phyloP scores from a whole-genome alignment of 176 grass and related monocot species.

The Aechmea fasciata region DNA sequence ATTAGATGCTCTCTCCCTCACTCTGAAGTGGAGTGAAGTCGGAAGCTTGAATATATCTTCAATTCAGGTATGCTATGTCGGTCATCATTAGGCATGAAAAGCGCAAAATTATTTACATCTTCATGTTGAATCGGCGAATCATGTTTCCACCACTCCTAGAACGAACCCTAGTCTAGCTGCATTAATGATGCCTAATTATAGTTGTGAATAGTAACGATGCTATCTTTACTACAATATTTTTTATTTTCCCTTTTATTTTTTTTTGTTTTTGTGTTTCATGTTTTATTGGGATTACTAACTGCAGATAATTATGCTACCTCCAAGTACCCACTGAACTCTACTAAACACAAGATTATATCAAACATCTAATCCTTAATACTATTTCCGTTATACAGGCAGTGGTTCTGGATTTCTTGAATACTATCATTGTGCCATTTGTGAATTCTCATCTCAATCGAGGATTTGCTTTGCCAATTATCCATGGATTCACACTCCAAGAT shows the following conservation, averaged over 20 bases:
- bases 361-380: slow-evolving; percentile 11
- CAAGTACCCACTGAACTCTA: neutral
- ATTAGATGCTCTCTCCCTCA: slow-evolving; percentile 64
- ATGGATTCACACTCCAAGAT: slow-evolving; percentile 73
- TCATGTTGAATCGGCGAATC: neutral
- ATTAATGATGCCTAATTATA: neutral
- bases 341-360: neutral
- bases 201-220: neutral
- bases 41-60: slow-evolving; percentile 82
- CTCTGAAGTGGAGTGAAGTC: slow-evolving; percentile 78
- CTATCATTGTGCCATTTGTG: slow-evolving; percentile 51
- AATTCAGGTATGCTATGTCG: slow-evolving; percentile 50
- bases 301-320: neutral
- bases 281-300: neutral
- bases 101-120: neutral
- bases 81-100: slow-evolving; percentile 6
- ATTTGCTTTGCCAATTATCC: slow-evolving; percentile 46
- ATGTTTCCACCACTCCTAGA: neutral
- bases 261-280: neutral
- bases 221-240: neutral
- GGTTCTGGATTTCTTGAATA: slow-evolving; percentile 73
- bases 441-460: slow-evolving; percentile 57
- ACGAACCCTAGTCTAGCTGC: neutral
- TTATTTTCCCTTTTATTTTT: neutral
- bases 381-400: slow-evolving; percentile 38